Conservation (phyloP, 257 asterid genomes). For the Solanum sitiens region DNA sequence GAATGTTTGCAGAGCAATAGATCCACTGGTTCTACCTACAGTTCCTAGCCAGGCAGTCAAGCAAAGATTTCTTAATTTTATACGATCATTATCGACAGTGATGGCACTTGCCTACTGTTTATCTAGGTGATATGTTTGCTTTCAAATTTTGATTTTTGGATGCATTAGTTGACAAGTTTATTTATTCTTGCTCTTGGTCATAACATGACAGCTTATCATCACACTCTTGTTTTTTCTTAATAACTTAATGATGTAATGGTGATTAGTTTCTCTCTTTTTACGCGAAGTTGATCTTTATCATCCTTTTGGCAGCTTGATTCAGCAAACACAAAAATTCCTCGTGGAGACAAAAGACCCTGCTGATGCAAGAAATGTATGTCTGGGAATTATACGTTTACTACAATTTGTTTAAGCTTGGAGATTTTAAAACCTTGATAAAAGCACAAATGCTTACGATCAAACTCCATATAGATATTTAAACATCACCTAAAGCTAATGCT, state of each 20-base stretch:
- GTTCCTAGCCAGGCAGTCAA: conserved; percentile 81
- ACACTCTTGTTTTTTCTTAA: not conserved
- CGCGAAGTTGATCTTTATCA: not conserved
- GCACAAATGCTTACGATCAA: not conserved
- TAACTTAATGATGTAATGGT: not conserved
- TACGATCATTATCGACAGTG: conserved; percentile 85
- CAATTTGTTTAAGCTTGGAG: not conserved
- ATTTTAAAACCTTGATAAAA: not conserved
- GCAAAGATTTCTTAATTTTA: conserved; percentile 66
- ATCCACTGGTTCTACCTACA: conserved; percentile 66
- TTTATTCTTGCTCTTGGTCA: not conserved
- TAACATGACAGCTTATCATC: not conserved
- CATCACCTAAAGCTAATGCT: not conserved
- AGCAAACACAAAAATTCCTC: conserved; percentile 70
- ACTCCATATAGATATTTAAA: not conserved
- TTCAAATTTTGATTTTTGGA: not conserved
- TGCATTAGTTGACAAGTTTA: not conserved
- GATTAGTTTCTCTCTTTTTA: not conserved
- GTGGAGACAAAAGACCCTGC: conserved; percentile 71
- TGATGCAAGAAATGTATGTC: conserved; percentile 61
- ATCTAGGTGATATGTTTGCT: conserved; percentile 45
- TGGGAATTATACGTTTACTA: not conserved
- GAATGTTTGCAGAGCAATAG: conserved; percentile 58
- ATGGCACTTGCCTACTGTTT: conserved; percentile 84
- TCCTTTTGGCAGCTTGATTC: conserved; percentile 63